Evolutionary conservation across 2,329 filamentous ascomycete genomes (phyloP).

Genomic region (Tolypocladium endophyticum): DNA sequence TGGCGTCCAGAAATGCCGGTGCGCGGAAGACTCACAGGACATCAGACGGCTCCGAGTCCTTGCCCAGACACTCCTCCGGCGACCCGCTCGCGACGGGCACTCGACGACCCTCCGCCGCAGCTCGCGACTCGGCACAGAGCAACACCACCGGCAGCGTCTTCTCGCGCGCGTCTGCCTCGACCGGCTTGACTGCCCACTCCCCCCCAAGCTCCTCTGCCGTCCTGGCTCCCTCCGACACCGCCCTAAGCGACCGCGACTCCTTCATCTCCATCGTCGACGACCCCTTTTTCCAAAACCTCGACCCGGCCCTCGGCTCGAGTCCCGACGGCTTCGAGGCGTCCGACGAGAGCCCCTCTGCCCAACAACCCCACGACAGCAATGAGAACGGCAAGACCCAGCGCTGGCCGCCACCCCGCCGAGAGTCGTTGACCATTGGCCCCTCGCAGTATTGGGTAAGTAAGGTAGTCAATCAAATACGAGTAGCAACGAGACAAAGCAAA

Average conservation of each 20-base stretch:
- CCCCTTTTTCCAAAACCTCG: conserved; percentile 40
- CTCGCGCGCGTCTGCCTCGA: conserved; percentile 6
- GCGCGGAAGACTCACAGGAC: conserved; percentile 12
- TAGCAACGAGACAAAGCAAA: background rate
- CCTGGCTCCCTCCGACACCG: conserved; percentile 12
- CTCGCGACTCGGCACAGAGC: conserved; percentile 13
- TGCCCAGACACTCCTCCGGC: conserved; percentile 5
- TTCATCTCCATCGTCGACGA: conserved; percentile 44
- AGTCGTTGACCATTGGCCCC: conserved; percentile 33
- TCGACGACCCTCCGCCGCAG: conserved; percentile 6
- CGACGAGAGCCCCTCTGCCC: conserved; percentile 14
- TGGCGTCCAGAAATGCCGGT: conserved; percentile 12
- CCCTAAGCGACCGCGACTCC: conserved; percentile 31
- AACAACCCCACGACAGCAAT: conserved; percentile 23
- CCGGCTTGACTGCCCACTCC: conserved; percentile 3
- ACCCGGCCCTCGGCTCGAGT: conserved; percentile 18
- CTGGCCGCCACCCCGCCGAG: conserved; percentile 36
- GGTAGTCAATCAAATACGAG: background rate
- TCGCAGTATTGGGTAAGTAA: conserved; percentile 24
- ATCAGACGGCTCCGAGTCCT: conserved; percentile 7
- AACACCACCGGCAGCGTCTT: conserved; percentile 10
- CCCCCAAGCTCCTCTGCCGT: conserved; percentile 7
- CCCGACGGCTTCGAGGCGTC: conserved; percentile 11
- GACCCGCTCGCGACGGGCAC: background rate
- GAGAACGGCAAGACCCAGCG: conserved; percentile 24